A percentile compares a stretch with the other conserved stretches of the same genome.
phyloP scores from a whole-genome alignment of 2,329 filamentous ascomycete species.

The Sphaerostilbella broomeana region DNA sequence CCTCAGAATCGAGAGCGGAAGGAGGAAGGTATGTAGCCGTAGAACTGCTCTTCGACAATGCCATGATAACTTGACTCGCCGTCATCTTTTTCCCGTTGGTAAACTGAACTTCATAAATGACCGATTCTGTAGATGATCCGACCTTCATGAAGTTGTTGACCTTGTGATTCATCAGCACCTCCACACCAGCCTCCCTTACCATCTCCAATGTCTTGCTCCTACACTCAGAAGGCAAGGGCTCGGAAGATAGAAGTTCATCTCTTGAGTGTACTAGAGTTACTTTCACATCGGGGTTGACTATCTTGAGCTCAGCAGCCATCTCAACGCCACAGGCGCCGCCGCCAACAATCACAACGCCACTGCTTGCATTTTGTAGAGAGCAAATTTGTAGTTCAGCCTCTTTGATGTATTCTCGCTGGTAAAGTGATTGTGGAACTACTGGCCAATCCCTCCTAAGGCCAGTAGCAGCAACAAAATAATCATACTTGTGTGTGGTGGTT shows the following conservation, averaged over 20 bases:
- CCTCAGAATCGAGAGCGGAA: conserved; percentile 53
- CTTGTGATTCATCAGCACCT: conserved; percentile 56
- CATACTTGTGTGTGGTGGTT: conserved; percentile 48
- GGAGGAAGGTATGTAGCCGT: conserved; percentile 57
- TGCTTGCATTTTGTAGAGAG: conserved; percentile 41
- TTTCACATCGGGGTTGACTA: conserved; percentile 53
- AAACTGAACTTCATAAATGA: conserved; percentile 47
- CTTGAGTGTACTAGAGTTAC: conserved; percentile 74
- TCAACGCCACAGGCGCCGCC: conserved; percentile 75
- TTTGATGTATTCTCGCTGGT: conserved; percentile 54
- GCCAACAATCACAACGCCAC: conserved; percentile 66
- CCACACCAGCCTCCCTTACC: conserved; percentile 55
- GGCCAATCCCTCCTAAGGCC: conserved; percentile 66
- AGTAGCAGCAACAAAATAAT: conserved; percentile 68
- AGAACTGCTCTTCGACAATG: conserved; percentile 57
- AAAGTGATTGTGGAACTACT: conserved; percentile 61
- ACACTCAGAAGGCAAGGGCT: conserved; percentile 63
- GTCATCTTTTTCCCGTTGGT: conserved; percentile 52
- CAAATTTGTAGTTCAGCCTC: conserved; percentile 57
- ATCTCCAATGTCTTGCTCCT: conserved; percentile 55
- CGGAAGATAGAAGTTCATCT: conserved; percentile 62
- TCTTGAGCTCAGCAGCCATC: conserved; percentile 73
- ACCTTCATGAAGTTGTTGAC: conserved; percentile 43
- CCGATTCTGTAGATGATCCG: conserved; percentile 35
- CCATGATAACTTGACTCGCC: conserved; percentile 62